Evolutionary conservation across 441 rosid genomes (phyloP).

Genomic region (Flueggea neowawraea): DNA sequence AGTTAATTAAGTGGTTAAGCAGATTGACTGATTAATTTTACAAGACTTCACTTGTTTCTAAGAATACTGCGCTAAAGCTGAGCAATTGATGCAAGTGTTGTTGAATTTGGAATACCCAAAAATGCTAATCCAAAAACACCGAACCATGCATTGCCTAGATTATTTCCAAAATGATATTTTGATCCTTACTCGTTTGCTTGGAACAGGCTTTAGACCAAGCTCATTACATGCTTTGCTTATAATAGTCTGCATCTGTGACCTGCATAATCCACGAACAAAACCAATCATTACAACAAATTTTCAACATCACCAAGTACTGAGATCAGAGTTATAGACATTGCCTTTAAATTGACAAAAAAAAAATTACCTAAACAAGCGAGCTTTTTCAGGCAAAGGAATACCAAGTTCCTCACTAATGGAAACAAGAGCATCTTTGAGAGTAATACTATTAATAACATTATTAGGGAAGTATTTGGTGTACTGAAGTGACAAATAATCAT

Average conservation of each 20-base stretch:
- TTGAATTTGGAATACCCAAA: too few relatives aligned
- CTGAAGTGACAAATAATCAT: slow-evolving; percentile 81
- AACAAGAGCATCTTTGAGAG: slow-evolving; percentile 73
- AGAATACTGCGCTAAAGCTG: too few relatives aligned
- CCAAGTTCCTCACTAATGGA: slow-evolving; percentile 66
- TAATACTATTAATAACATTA: slow-evolving; percentile 91
- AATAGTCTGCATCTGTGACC: slow-evolving; percentile 98
- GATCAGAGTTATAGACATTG: background rate
- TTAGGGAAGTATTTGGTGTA: slow-evolving; percentile 87
- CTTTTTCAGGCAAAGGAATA: slow-evolving; percentile 70
- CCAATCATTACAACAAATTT: background rate
- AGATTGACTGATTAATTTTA: too few relatives aligned
- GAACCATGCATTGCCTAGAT: too few relatives aligned
- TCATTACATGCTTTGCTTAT: slow-evolving; percentile 81
- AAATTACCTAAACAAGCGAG: slow-evolving; percentile 79
- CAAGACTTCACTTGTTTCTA: too few relatives aligned
- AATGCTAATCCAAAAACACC: background rate
- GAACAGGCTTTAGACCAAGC: slow-evolving; percentile 76
- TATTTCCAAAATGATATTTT: background rate
- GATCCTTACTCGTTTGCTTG: slow-evolving; percentile 78
- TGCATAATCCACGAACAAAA: slow-evolving; percentile 18
- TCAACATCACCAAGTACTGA: background rate
- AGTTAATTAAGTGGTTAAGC: too few relatives aligned
- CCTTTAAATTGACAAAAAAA: background rate
- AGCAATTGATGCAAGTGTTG: too few relatives aligned